Evolutionary conservation across 2,329 filamentous ascomycete species (phyloP).

Genomic region (Xylaria hypoxylon): DNA sequence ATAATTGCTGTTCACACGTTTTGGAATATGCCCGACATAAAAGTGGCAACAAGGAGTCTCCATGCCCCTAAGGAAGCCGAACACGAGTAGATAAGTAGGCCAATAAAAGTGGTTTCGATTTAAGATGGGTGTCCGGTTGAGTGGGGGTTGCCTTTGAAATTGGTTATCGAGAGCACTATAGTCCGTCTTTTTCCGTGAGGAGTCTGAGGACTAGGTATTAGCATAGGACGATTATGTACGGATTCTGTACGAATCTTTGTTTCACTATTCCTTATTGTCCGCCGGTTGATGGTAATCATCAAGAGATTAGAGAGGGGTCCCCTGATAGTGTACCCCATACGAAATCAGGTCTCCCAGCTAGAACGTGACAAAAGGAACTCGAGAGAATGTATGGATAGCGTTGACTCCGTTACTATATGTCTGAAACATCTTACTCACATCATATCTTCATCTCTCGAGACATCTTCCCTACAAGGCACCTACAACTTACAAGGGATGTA

Average conservation of each 20-base stretch:
- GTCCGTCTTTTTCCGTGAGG: neutral
- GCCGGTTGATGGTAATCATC: neutral
- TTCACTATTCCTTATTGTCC: neutral
- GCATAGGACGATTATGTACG: neutral
- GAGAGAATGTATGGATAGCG: neutral
- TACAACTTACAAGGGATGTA: no score
- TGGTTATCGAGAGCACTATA: neutral
- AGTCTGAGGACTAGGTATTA: neutral
- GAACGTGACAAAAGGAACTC: neutral
- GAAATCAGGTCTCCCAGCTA: neutral
- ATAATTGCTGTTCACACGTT: constrained; percentile 5
- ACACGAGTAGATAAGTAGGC: neutral
- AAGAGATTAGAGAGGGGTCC: neutral
- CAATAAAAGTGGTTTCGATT: neutral
- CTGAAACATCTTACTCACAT: constrained; percentile 3
- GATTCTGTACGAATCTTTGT: neutral
- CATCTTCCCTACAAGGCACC: neutral
- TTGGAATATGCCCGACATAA: constrained; percentile 11
- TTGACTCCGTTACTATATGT: neutral
- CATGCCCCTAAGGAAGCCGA: neutral
- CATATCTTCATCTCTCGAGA: neutral
- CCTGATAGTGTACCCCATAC: neutral
- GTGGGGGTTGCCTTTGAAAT: neutral
- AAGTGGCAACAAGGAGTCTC: constrained; percentile 15
- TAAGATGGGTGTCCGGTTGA: constrained; percentile 3